Conservation (phyloP, 805 yeast genomes). For the Ogataea neopini region DNA sequence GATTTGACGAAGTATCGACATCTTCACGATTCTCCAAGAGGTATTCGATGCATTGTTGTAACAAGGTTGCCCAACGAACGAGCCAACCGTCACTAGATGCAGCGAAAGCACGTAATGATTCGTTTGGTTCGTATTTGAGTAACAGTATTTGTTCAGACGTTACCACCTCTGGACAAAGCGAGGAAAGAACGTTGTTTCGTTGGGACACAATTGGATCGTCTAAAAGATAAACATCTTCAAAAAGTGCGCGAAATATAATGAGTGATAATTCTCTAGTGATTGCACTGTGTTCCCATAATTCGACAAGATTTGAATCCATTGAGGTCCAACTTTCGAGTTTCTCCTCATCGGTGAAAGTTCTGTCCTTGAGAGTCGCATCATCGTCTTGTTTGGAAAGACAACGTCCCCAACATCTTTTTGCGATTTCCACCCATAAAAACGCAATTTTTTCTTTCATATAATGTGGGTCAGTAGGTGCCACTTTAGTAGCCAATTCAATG, state of each 20-base stretch:
- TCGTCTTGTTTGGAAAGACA: slow-evolving; percentile 42
- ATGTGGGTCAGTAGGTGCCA: slow-evolving; percentile 73
- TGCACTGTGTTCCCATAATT: slow-evolving; percentile 67
- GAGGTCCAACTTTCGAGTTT: slow-evolving; percentile 73
- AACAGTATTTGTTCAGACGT: slow-evolving; percentile 69
- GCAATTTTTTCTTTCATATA: slow-evolving; percentile 89
- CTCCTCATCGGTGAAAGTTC: slow-evolving; percentile 44
- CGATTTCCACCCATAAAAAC: slow-evolving; percentile 85
- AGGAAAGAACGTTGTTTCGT: slow-evolving; percentile 72
- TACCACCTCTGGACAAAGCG: slow-evolving; percentile 80
- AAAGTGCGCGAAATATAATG: slow-evolving; percentile 77
- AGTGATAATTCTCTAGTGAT: slow-evolving; percentile 75
- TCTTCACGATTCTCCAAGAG: slow-evolving; percentile 6
- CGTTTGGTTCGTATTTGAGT: slow-evolving; percentile 64
- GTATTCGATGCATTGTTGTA: slow-evolving; percentile 45
- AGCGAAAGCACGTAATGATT: slow-evolving; percentile 62
- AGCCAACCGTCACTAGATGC: slow-evolving; percentile 86
- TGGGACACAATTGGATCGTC: slow-evolving; percentile 90
- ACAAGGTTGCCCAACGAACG: slow-evolving; percentile 62
- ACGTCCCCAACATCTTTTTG: slow-evolving; percentile 89
- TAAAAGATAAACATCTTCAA: slow-evolving; percentile 88
- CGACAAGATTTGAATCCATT: slow-evolving; percentile 78
- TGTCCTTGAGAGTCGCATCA: slow-evolving; percentile 25
- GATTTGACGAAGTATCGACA: slow-evolving; percentile 5
- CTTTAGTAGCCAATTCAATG: slow-evolving; percentile 67